Percentiles rank a stretch among this genome's conserved stretches.
phyloP scores from a whole-genome alignment of 306 rosid genomes.

The Delonix regia region DNA sequence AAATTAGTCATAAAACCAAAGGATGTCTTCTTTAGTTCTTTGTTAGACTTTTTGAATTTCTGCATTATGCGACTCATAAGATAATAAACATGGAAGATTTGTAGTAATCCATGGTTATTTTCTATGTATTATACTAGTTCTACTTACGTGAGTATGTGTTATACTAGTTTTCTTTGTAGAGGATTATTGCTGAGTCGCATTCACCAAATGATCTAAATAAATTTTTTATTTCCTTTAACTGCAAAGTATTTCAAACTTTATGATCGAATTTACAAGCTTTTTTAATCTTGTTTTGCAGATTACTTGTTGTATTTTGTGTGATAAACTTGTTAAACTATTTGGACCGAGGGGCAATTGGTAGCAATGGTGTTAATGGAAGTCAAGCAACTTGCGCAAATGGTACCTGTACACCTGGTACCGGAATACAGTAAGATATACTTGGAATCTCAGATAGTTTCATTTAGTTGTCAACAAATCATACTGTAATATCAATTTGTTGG shows the following conservation, averaged over 20 bases:
- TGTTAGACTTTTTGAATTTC: background rate
- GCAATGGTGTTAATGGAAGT: slow-evolving; percentile 95
- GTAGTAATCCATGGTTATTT: background rate
- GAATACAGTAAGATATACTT: slow-evolving; percentile 75
- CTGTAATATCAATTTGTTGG: background rate
- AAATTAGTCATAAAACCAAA: background rate
- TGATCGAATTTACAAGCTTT: slow-evolving; percentile 6
- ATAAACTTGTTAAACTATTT: slow-evolving; percentile 82
- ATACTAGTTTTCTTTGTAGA: background rate
- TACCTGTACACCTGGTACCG: slow-evolving; percentile 70
- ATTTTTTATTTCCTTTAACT: background rate
- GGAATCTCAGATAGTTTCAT: slow-evolving; percentile 7
- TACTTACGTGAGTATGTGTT: background rate
- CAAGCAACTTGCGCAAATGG: slow-evolving; percentile 70
- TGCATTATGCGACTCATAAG: background rate
- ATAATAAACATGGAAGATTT: background rate
- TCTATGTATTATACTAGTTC: background rate
- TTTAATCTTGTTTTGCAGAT: slow-evolving; percentile 51
- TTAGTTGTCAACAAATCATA: background rate
- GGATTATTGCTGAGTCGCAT: background rate
- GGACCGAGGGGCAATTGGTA: slow-evolving; percentile 95
- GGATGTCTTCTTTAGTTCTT: background rate
- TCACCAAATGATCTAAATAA: background rate
- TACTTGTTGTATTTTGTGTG: slow-evolving; percentile 73
- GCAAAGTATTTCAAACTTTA: background rate